Conservation (phyloP, 164 flowering plant genomes). For the Stephania cephalantha region DNA sequence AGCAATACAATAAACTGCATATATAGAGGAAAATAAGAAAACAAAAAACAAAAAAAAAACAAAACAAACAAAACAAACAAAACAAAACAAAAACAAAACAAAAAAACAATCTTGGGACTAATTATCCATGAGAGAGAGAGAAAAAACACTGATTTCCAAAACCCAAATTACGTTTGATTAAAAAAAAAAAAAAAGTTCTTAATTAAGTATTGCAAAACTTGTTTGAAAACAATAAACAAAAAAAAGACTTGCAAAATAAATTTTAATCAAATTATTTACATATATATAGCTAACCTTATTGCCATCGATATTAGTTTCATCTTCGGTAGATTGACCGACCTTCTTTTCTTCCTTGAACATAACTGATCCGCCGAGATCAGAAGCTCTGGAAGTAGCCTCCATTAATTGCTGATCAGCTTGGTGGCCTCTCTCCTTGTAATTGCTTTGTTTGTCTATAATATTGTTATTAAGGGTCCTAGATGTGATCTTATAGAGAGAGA, state of each 20-base stretch:
- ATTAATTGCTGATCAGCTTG: slow-evolving; percentile 2
- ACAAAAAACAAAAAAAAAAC: background rate
- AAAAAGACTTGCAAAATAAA: background rate
- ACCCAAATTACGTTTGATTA: background rate
- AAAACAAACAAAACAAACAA: background rate
- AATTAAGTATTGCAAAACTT: background rate
- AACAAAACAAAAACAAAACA: background rate
- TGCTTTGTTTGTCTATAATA: background rate
- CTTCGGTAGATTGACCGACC: slow-evolving; percentile 1
- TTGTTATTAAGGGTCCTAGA: background rate
- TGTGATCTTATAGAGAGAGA: slow-evolving; percentile 2
- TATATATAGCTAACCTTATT: background rate
- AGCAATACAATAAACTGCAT: background rate
- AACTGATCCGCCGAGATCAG: slow-evolving; percentile 4
- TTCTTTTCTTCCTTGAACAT: slow-evolving; percentile 19
- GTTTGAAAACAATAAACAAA: background rate
- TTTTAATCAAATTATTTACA: too few species aligned
- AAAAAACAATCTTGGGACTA: background rate
- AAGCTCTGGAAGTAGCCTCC: slow-evolving; percentile 19
- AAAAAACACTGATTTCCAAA: background rate
- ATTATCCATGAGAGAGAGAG: background rate
- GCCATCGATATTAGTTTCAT: background rate
- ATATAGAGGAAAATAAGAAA: background rate
- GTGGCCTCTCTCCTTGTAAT: background rate
- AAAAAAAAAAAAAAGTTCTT: too few species aligned